phyloP scores from a whole-genome alignment of 2,329 filamentous ascomycete genomes.

The Xylogone sp. region DNA sequence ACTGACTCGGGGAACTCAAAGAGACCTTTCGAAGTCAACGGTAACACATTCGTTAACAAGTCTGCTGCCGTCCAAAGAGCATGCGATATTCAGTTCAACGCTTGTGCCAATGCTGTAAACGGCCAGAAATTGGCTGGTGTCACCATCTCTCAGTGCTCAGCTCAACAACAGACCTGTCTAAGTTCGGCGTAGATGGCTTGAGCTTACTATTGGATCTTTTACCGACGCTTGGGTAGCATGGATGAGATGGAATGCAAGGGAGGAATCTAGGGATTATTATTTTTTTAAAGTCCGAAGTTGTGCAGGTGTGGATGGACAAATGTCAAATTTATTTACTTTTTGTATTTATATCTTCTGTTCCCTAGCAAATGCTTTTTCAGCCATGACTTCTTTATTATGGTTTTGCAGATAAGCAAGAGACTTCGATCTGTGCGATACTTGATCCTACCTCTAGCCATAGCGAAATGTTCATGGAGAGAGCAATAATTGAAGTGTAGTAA shows the following conservation, averaged over 20 bases:
- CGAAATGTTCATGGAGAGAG: too few species aligned
- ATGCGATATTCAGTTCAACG: conserved; percentile 62
- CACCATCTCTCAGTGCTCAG: conserved; percentile 16
- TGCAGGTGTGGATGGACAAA: not conserved
- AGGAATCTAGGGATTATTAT: not conserved
- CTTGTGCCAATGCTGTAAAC: conserved; percentile 55
- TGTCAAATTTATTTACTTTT: not conserved
- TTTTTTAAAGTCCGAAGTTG: not conserved
- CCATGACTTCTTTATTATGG: too few species aligned
- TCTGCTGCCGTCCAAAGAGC: conserved; percentile 52
- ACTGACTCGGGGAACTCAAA: conserved; percentile 42
- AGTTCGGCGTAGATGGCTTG: not conserved
- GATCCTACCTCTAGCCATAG: too few species aligned
- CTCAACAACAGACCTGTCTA: conserved; percentile 17
- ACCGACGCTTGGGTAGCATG: too few species aligned
- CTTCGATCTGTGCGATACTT: too few species aligned
- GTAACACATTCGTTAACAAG: conserved; percentile 53
- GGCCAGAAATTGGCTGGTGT: conserved; percentile 29
- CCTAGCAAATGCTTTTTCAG: too few species aligned
- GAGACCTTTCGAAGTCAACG: conserved; percentile 53
- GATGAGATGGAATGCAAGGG: not conserved
- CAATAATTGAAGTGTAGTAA: too few species aligned
- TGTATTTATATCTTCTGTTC: not conserved
- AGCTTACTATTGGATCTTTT: too few species aligned
- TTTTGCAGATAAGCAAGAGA: too few species aligned